Evolutionary conservation across 2,329 filamentous ascomycete species (phyloP).

Genomic region (Aspergillus fumigatus): DNA sequence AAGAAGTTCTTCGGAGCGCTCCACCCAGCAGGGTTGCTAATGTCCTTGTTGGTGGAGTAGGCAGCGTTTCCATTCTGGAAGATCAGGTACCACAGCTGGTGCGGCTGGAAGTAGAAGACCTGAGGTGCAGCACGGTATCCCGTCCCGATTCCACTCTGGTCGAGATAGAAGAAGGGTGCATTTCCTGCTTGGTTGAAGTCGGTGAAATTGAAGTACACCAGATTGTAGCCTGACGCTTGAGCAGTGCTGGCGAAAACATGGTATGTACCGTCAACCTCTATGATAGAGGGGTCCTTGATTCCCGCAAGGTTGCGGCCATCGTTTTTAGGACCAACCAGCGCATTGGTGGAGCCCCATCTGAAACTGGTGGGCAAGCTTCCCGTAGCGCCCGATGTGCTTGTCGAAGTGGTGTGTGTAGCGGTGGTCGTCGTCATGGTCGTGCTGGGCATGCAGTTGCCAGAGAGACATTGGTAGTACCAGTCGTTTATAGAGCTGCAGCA

Average conservation of each 20-base stretch:
- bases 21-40: conserved; percentile 2
- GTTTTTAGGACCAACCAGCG: conserved; percentile 1
- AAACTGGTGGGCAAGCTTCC: conserved; percentile 3
- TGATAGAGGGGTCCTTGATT: conserved; percentile 6
- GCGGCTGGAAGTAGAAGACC: conserved; percentile 3
- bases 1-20: conserved; percentile 3
- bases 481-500: background rate
- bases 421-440: background rate
- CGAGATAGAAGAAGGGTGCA: conserved; percentile 4
- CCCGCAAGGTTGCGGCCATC: background rate
- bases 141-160: conserved; percentile 1
- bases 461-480: background rate
- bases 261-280: conserved; percentile 1
- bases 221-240: background rate
- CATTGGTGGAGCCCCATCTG: conserved; percentile 2
- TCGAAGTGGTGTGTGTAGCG: background rate
- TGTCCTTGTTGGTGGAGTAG: conserved; percentile 4
- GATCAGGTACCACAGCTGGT: conserved; percentile 2
- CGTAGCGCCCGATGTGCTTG: background rate
- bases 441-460: background rate
- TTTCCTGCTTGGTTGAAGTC: conserved; percentile 3
- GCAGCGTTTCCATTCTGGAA: conserved; percentile 5
- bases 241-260: conserved; percentile 8
- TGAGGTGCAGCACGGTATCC: conserved; percentile 6
- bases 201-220: conserved; percentile 8